phyloP scores from a whole-genome alignment of 495 filamentous ascomycete species.

The Hyaloscypha variabilis region DNA sequence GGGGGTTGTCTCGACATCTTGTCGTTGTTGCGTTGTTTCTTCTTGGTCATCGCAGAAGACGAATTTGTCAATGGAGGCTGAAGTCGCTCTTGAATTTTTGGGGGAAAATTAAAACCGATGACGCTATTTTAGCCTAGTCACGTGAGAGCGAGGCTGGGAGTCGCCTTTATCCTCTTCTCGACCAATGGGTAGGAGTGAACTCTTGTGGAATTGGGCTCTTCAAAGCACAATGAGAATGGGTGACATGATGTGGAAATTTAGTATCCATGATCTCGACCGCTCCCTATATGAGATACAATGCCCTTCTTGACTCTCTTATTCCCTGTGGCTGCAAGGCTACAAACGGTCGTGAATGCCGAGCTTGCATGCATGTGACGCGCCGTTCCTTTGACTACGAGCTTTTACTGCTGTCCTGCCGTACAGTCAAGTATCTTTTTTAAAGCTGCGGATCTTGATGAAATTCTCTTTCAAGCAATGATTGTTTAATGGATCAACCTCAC shows the following conservation, averaged over 20 bases:
- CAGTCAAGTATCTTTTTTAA: no score
- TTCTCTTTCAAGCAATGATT: not conserved
- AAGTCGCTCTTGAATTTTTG: not conserved
- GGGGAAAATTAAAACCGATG: not conserved
- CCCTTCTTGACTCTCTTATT: not conserved
- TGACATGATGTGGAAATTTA: not conserved
- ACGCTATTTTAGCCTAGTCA: not conserved
- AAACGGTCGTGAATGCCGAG: not conserved
- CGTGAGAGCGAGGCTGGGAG: not conserved
- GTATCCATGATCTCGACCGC: not conserved
- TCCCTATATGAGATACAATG: not conserved
- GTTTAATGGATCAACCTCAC: not conserved
- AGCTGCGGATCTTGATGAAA: not conserved
- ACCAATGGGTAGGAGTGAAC: not conserved
- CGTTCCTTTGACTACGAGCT: not conserved
- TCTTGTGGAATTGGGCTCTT: not conserved
- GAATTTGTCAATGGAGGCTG: not conserved
- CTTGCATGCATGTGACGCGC: not conserved
- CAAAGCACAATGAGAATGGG: not conserved
- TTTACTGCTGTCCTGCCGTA: no score
- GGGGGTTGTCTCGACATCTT: conserved; percentile 28
- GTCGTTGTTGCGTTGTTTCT: conserved; percentile 4
- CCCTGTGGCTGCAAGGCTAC: not conserved
- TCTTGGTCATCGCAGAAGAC: conserved; percentile 5
- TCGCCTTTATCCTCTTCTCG: not conserved